A percentile compares a stretch with the other conserved stretches of the same genome.
These are phyloP conservation scores for Torulaspora indica DNA, from an alignment of 805 yeast species.

Conservation along the genomic window DNA sequence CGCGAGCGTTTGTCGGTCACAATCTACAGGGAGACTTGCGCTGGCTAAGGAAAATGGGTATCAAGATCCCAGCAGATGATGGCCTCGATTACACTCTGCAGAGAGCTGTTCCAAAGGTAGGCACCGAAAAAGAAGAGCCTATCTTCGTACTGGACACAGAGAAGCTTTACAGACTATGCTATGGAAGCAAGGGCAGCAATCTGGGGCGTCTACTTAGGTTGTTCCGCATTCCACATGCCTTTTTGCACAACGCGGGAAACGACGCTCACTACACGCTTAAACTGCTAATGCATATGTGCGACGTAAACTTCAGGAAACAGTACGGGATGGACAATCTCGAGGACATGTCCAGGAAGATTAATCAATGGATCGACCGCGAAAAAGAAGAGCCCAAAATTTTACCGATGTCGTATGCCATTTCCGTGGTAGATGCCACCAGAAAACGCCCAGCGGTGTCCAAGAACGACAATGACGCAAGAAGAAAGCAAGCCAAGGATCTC, in stretches of 20 bases:
- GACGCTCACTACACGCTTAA: constrained; percentile 61
- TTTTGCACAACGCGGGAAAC: constrained; percentile 66
- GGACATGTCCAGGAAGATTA: constrained; percentile 17
- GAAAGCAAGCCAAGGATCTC: constrained; percentile 15
- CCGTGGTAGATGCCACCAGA: constrained; percentile 12
- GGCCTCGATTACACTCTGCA: constrained; percentile 11
- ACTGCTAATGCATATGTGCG: constrained; percentile 48
- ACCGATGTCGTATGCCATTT: constrained; percentile 29
- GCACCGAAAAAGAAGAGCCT: constrained; percentile 4
- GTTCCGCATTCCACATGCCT: constrained; percentile 51
- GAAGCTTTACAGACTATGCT: constrained; percentile 39
- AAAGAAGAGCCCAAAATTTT: constrained; percentile 25
- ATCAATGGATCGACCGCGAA: constrained; percentile 22
- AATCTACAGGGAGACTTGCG: constrained; percentile 49
- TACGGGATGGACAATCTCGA: constrained; percentile 27
- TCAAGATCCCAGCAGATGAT: constrained; percentile 39
- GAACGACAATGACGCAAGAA: constrained; percentile 1
- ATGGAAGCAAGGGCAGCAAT: constrained; percentile 41
- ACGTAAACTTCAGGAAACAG: constrained; percentile 34
- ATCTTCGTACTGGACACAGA: constrained; percentile 45
- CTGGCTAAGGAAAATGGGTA: constrained; percentile 47
- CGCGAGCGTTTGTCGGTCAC: constrained; percentile 54
- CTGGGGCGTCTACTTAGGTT: constrained; percentile 45
- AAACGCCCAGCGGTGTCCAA: constrained; percentile 1
- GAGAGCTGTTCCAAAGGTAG: neutral